Evolutionary conservation across 1,284 basidiomycete genomes (phyloP), one percentile per base, ranked within the genome.

Genomic region (Cryptococcus sp.): DNA sequence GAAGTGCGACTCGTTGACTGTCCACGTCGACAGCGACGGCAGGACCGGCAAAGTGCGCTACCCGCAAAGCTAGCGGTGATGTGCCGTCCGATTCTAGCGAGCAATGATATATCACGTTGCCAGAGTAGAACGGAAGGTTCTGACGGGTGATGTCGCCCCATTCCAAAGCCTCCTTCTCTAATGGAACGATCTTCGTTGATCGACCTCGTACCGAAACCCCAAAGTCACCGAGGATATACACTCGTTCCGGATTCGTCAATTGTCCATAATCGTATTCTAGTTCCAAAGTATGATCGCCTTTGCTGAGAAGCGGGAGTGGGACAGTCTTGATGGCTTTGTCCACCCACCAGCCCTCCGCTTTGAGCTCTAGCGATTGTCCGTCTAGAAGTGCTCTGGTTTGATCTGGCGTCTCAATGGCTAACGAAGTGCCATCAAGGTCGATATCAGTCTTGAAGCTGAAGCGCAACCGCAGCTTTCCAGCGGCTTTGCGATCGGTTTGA

Each of bases 201-300:
- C 59, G 40, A 20, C 67, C 65, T 16, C 57, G 52, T 1, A 69
- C 54, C 15, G 61, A 53, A 4, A 70, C 67, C 3, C 67, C 68
- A 50, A 70, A 70, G 23, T 67, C 65, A 25, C 65, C 66, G 13
- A 69, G 46, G 10, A 71, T n/a, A 50, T 69, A 71, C 6, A 69
- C 48, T 29, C 67, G 56, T 49, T 71, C 67, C 10, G 64, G 52
- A 38, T 62, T 59, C n/a, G 66, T 64, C 8, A 69, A 57, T 43
- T 50, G 59, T 19, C 62, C 59, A 41, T 62, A 71, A 11, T 47
- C 44, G 46, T 64, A 63, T 23, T 58, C 59, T 19, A 69, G 43
- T 38, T 66, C 53, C 10, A 69, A 40, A 0, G 25, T 41, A 51
- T 71, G 69, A 16, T 41, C n/a, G 8, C 69, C 69, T 19, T 41